These are phyloP conservation scores for Angomonas deanei DNA, from an alignment of 208 protist species.

Conservation along the genomic window DNA sequence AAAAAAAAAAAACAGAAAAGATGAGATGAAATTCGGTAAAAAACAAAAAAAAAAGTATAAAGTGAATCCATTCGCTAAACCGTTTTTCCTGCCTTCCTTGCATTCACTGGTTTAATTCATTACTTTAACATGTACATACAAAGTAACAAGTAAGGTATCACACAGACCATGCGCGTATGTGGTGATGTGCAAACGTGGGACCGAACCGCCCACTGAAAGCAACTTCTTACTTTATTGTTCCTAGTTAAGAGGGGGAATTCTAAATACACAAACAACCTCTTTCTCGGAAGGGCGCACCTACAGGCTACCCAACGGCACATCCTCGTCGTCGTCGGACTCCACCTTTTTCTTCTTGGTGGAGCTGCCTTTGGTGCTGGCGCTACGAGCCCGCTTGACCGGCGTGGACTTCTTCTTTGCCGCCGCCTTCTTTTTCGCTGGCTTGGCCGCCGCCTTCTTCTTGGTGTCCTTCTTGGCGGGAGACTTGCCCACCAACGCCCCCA, in stretches of 20 bases:
- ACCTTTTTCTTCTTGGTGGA: slow-evolving; percentile 14
- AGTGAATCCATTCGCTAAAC: too few species aligned
- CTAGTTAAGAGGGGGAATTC: too few species aligned
- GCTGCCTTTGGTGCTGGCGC: not conserved
- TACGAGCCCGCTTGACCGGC: not conserved
- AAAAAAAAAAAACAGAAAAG: not conserved
- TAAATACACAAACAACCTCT: too few species aligned
- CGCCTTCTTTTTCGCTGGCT: slow-evolving; percentile 32
- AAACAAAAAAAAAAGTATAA: not conserved
- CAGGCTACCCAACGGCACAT: slow-evolving; percentile 54
- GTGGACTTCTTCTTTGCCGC: slow-evolving; percentile 19
- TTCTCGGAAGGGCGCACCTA: too few species aligned
- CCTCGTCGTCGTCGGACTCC: slow-evolving; percentile 56
- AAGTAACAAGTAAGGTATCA: too few species aligned
- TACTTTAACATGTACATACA: too few species aligned
- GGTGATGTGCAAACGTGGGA: too few species aligned
- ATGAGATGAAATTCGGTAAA: not conserved
- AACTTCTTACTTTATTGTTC: too few species aligned
- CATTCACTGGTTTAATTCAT: too few species aligned
- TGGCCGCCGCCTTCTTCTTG: slow-evolving; percentile 29
- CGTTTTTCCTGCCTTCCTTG: too few species aligned
- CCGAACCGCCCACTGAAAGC: too few species aligned
- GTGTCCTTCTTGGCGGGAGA: not conserved
- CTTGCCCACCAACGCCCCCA: not conserved
- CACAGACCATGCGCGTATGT: too few species aligned